Conservation (phyloP, 2,329 filamentous ascomycete species). For the Diaporthe vexans region DNA sequence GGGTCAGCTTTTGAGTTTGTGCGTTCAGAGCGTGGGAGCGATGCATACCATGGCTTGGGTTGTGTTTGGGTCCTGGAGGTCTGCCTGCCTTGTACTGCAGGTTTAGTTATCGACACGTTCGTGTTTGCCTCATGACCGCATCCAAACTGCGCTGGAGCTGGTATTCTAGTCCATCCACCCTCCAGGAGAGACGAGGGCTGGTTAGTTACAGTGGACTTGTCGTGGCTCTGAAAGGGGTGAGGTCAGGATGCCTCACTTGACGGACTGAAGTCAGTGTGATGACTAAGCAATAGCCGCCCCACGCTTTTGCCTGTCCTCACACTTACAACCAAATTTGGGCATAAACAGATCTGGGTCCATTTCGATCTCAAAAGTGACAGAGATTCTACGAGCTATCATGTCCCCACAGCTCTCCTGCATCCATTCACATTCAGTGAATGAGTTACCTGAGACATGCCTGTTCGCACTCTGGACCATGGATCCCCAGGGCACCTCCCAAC, state of each 20-base stretch:
- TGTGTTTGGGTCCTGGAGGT: background rate
- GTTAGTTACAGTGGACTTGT: too few relatives aligned
- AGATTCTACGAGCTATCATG: background rate
- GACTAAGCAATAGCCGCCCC: background rate
- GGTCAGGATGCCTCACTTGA: background rate
- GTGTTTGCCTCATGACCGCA: background rate
- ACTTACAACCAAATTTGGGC: too few relatives aligned
- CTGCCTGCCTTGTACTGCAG: background rate
- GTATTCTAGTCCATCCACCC: background rate
- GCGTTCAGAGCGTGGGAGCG: background rate
- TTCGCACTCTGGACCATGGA: background rate
- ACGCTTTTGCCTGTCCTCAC: too few relatives aligned
- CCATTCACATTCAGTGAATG: too few relatives aligned
- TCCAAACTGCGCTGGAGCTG: background rate
- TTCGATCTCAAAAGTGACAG: too few relatives aligned
- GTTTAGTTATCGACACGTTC: background rate
- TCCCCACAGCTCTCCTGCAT: too few relatives aligned
- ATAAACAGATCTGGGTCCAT: background rate
- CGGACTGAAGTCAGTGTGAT: background rate
- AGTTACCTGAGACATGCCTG: background rate
- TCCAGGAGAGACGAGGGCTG: background rate
- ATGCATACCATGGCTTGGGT: background rate
- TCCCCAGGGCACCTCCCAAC: background rate
- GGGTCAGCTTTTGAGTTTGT: background rate
- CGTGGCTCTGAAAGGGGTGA: background rate